These are phyloP conservation scores for Euphorbia celastroides DNA, from an alignment of 441 rosid genomes.

Conservation along the genomic window DNA sequence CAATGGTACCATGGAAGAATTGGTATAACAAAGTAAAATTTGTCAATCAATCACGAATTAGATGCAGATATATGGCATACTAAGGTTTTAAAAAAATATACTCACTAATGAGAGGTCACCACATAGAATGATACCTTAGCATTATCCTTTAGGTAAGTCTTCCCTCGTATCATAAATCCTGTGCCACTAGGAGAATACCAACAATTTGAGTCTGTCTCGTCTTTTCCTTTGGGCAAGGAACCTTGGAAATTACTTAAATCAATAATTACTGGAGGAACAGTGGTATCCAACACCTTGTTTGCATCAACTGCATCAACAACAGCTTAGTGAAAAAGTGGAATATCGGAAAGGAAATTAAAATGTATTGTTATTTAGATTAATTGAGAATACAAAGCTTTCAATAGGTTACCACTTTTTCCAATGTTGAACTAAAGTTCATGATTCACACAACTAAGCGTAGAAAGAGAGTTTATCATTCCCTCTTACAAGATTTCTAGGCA, in stretches of 20 bases:
- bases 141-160: conserved; percentile 80
- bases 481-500: neutral
- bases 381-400: neutral
- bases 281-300: conserved; percentile 60
- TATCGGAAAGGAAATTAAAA: neutral
- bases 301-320: conserved; percentile 47
- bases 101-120: neutral
- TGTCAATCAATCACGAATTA: neutral
- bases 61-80: neutral
- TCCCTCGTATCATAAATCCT: conserved; percentile 96
- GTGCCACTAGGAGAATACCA: conserved; percentile 87
- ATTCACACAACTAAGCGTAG: neutral
- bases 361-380: neutral
- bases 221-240: conserved; percentile 56
- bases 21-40: neutral
- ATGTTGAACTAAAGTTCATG: neutral
- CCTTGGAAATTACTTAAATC: conserved; percentile 58
- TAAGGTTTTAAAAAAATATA: neutral
- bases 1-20: neutral
- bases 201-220: conserved; percentile 73
- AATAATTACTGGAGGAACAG: conserved; percentile 42
- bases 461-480: neutral
- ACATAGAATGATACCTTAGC: conserved; percentile 49
- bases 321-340: neutral
- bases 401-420: neutral